Percentiles rank a stretch among this genome's conserved stretches.
These are phyloP conservation scores for Stephania japonica DNA, from an alignment of 164 flowering plant species.

Conservation along the genomic window DNA sequence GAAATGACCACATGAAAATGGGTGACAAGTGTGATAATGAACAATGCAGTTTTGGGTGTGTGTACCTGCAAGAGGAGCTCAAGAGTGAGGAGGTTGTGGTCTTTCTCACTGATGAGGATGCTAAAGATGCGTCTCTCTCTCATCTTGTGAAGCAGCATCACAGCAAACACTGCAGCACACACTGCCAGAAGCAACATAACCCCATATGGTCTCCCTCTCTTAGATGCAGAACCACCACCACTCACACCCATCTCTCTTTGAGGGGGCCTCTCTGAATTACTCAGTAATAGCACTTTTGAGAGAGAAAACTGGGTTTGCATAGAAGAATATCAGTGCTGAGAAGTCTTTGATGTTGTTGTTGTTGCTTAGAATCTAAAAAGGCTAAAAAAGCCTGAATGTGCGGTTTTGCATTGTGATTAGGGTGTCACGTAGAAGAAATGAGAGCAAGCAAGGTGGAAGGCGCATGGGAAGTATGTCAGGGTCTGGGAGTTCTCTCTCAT, in stretches of 20 bases:
- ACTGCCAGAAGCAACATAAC: slow-evolving; percentile 56
- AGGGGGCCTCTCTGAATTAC: background rate
- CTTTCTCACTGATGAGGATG: slow-evolving; percentile 56
- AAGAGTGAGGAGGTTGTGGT: slow-evolving; percentile 46
- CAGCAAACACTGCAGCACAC: slow-evolving; percentile 57
- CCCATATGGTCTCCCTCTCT: slow-evolving; percentile 44
- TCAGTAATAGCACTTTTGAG: background rate
- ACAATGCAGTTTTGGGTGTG: slow-evolving; percentile 10
- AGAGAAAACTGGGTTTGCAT: background rate
- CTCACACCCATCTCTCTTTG: slow-evolving; percentile 24
- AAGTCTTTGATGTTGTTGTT: background rate
- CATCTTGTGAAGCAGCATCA: slow-evolving; percentile 59
- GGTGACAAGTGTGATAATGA: background rate
- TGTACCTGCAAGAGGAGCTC: slow-evolving; percentile 60
- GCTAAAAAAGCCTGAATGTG: background rate
- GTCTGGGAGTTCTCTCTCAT: background rate
- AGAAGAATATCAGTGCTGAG: no score
- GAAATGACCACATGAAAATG: no score
- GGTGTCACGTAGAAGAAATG: slow-evolving; percentile 1
- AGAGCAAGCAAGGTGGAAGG: slow-evolving; percentile 1
- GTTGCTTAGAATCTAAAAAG: slow-evolving; percentile 4
- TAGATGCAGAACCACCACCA: background rate
- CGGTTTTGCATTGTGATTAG: background rate
- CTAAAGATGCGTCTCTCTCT: slow-evolving; percentile 56
- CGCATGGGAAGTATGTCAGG: slow-evolving; percentile 33